Conservation (phyloP, 2,329 filamentous ascomycete species). For the Cordyceps javanica region DNA sequence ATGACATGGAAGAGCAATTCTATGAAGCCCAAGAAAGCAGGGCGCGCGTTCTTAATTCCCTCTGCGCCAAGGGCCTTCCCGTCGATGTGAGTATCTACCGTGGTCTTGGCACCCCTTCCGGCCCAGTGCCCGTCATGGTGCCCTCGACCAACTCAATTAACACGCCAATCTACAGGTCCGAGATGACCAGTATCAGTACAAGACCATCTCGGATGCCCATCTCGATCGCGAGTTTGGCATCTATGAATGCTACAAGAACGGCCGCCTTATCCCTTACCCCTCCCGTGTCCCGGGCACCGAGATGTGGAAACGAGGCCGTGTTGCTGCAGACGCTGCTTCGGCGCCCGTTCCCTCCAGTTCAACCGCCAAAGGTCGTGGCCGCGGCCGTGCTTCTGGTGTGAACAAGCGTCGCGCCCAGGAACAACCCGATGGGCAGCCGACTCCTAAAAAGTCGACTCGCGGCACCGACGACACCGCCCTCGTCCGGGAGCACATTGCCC, state of each 20-base stretch:
- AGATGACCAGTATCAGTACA: constrained; percentile 41
- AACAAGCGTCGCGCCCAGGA: constrained; percentile 47
- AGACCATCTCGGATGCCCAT: constrained; percentile 38
- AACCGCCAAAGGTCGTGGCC: constrained; percentile 26
- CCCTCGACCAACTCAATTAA: constrained; percentile 4
- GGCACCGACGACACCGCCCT: constrained; percentile 25
- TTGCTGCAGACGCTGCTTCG: constrained; percentile 32
- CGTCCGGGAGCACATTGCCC: constrained; percentile 22
- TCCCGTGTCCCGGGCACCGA: constrained; percentile 37
- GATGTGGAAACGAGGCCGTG: constrained; percentile 33
- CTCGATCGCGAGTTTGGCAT: constrained; percentile 37
- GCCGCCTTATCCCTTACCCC: constrained; percentile 39
- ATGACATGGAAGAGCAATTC: constrained; percentile 35
- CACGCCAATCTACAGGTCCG: constrained; percentile 26
- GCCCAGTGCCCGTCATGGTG: constrained; percentile 14
- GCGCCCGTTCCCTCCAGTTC: constrained; percentile 22
- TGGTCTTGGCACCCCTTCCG: constrained; percentile 12
- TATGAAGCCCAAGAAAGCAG: constrained; percentile 40
- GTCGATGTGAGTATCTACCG: constrained; percentile 39
- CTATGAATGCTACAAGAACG: constrained; percentile 36
- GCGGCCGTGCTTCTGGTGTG: constrained; percentile 23
- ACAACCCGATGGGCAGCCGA: constrained; percentile 43
- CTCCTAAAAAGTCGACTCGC: constrained; percentile 41
- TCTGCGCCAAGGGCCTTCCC: constrained; percentile 39
- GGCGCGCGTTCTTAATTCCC: constrained; percentile 37